Percentiles rank a stretch among this genome's conserved stretches.
These are phyloP conservation scores for Themeda triandra DNA, from an alignment of 176 grass and related monocot genomes.

Conservation along the genomic window DNA sequence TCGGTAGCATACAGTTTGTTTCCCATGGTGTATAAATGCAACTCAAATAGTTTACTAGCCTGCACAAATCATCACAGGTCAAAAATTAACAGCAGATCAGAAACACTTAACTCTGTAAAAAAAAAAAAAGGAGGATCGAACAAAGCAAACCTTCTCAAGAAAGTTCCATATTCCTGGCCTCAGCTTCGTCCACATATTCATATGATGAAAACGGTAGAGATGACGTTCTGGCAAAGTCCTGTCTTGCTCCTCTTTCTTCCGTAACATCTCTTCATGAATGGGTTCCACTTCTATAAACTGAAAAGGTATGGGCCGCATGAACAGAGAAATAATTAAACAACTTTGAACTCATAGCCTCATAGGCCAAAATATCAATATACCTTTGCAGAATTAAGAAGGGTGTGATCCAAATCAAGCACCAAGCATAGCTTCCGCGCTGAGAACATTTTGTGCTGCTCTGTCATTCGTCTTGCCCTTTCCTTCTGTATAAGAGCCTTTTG, in stretches of 20 bases:
- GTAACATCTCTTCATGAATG: slow-evolving; percentile 77
- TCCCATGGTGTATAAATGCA: slow-evolving; percentile 98
- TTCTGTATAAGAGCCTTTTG: slow-evolving; percentile 93
- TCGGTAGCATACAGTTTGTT: slow-evolving; percentile 96
- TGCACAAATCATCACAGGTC: slow-evolving; percentile 36
- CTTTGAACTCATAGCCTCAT: not conserved
- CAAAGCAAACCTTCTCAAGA: slow-evolving; percentile 72
- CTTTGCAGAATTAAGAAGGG: slow-evolving; percentile 96
- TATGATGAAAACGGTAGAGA: slow-evolving; percentile 84
- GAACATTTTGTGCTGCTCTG: slow-evolving; percentile 88
- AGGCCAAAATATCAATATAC: slow-evolving; percentile 42
- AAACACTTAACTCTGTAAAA: not conserved
- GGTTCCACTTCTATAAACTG: slow-evolving; percentile 91
- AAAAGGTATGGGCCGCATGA: slow-evolving; percentile 11
- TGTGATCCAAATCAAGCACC: slow-evolving; percentile 98
- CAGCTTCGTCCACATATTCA: slow-evolving; percentile 98
- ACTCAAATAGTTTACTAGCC: slow-evolving; percentile 86
- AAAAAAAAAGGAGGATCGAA: not conserved
- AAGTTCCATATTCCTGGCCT: slow-evolving; percentile 99
- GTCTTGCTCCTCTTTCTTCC: slow-evolving; percentile 94
- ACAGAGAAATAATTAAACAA: slow-evolving; percentile 22
- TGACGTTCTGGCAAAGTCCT: slow-evolving; percentile 63
- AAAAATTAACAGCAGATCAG: not conserved
- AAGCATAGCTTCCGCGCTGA: slow-evolving; percentile 79
- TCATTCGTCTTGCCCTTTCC: slow-evolving; percentile 89